These are phyloP conservation scores for Debaryomyces sp. DNA, from an alignment of 1,139 yeast genomes.

Conservation along the genomic window DNA sequence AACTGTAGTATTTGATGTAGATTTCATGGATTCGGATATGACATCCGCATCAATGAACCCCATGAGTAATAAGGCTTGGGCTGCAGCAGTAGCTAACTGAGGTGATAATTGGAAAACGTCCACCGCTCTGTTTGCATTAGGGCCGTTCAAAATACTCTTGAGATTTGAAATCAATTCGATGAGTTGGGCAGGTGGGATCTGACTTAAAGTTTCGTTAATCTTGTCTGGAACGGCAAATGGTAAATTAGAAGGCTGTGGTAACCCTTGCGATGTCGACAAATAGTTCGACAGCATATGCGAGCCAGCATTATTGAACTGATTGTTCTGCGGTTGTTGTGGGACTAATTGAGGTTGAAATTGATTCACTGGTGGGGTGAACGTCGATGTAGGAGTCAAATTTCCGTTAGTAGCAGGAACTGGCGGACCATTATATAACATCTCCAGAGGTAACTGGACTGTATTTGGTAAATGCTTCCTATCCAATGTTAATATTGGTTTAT, in stretches of 20 bases:
- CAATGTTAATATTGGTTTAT: constrained; percentile 44
- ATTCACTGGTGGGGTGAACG: constrained; percentile 5
- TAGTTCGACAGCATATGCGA: not conserved
- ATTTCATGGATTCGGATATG: constrained; percentile 49
- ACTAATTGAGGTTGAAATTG: constrained; percentile 8
- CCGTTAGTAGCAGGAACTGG: constrained; percentile 11
- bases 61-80: constrained; percentile 76
- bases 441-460: constrained; percentile 57
- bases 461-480: constrained; percentile 51
- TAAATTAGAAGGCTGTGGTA: constrained; percentile 50
- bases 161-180: constrained; percentile 68
- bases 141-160: constrained; percentile 53
- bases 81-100: constrained; percentile 62
- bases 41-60: constrained; percentile 71
- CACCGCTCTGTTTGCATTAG: constrained; percentile 51
- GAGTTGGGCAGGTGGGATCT: constrained; percentile 68
- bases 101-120: constrained; percentile 60
- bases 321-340: constrained; percentile 11
- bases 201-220: constrained; percentile 56
- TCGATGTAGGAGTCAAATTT: constrained; percentile 2
- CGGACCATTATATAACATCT: constrained; percentile 33
- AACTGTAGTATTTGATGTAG: constrained; percentile 29
- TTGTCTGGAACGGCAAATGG: constrained; percentile 54
- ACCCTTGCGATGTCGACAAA: constrained; percentile 50
- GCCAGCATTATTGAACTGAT: not conserved